phyloP scores from a whole-genome alignment of 2,329 filamentous ascomycete genomes.

The Ceratocystis eucalypticola region DNA sequence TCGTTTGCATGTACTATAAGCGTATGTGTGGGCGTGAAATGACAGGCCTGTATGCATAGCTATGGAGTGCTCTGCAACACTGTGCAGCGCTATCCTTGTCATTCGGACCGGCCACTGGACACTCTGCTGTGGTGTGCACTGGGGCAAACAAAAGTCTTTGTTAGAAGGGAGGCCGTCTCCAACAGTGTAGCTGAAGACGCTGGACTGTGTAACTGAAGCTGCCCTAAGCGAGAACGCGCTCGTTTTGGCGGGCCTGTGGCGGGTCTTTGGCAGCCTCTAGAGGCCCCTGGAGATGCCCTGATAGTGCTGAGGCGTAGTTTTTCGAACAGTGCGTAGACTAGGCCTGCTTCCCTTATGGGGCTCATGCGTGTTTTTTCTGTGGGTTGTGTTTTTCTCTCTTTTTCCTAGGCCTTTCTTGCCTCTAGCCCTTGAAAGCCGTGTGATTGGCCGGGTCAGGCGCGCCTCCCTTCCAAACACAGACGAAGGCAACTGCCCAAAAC shows the following conservation, averaged over 20 bases:
- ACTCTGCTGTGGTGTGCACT: conserved; percentile 13
- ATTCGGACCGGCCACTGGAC: conserved; percentile 6
- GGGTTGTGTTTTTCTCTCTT: not conserved
- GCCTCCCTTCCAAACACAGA: conserved; percentile 14
- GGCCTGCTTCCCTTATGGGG: not conserved
- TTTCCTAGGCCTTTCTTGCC: not conserved
- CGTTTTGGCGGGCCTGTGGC: not conserved
- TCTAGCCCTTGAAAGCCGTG: not conserved
- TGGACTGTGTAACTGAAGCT: not conserved
- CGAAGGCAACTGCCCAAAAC: conserved; percentile 12
- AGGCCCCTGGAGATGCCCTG: too few relatives aligned
- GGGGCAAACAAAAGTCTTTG: not conserved
- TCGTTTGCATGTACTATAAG: conserved; percentile 10
- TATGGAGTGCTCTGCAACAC: too few relatives aligned
- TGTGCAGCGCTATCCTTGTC: conserved; percentile 14
- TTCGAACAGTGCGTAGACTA: too few relatives aligned
- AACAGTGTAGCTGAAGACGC: not conserved
- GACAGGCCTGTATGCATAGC: not conserved
- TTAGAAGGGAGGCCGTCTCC: not conserved
- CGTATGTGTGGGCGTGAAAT: conserved; percentile 6
- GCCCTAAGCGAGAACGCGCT: not conserved
- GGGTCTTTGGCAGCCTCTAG: too few relatives aligned
- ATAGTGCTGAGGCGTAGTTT: too few relatives aligned
- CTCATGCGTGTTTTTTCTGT: conserved; percentile 16
- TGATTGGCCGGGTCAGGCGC: conserved; percentile 18